A percentile compares a stretch with the other conserved stretches of the same genome.
Conservation (phyloP, 192 early-diverging fungal genomes). For the Coemansia erecta region DNA sequence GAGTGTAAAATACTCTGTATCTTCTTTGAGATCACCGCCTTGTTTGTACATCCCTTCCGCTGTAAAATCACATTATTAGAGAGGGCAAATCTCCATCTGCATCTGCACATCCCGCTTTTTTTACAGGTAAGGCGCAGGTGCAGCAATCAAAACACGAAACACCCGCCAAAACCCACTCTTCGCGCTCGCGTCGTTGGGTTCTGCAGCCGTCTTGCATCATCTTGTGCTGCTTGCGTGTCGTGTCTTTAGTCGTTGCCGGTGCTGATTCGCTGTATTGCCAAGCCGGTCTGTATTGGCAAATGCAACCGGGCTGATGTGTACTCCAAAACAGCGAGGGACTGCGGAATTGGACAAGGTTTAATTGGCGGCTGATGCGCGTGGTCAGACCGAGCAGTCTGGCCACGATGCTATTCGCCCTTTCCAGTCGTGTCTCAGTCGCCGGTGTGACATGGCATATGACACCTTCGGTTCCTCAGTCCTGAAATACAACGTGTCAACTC, state of each 20-base stretch:
- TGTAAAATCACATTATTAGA: neutral
- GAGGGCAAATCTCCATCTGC: neutral
- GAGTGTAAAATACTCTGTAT: neutral
- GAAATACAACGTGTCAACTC: no score
- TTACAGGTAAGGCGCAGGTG: constrained; percentile 11
- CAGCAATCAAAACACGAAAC: constrained; percentile 38
- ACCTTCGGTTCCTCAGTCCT: no score
- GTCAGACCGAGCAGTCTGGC: no score
- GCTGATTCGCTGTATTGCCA: neutral
- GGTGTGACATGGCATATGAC: no score
- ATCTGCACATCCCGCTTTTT: constrained; percentile 1
- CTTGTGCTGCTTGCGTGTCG: constrained; percentile 9
- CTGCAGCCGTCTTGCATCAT: constrained; percentile 4
- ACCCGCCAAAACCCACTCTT: constrained; percentile 22
- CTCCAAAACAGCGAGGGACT: no score
- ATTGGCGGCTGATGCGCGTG: no score
- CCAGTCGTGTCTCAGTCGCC: no score
- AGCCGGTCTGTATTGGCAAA: no score
- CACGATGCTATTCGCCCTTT: no score
- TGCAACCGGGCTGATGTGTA: no score
- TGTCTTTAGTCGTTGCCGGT: neutral
- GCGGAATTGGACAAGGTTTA: no score
- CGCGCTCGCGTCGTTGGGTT: constrained; percentile 18
- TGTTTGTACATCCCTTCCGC: constrained; percentile 4
- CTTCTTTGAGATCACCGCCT: neutral